These are phyloP conservation scores for Crassisporium funariophilum DNA, from an alignment of 768 basidiomycete species.

Conservation along the genomic window DNA sequence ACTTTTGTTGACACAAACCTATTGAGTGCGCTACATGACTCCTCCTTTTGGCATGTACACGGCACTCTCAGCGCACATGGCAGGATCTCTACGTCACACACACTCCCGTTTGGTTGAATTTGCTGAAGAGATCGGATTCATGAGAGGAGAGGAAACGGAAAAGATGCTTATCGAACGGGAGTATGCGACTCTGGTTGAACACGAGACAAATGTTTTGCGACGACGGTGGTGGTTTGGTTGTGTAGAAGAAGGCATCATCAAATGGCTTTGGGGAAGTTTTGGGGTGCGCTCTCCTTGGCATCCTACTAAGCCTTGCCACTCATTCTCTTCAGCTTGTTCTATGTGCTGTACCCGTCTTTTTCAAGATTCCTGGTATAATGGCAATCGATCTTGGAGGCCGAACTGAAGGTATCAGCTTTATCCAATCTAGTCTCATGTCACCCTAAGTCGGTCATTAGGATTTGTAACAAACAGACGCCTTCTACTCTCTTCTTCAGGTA, in stretches of 20 bases:
- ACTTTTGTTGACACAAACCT: no score
- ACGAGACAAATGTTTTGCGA: constrained; percentile 78
- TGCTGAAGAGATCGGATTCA: constrained; percentile 86
- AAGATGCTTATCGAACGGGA: constrained; percentile 89
- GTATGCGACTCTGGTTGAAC: constrained; percentile 81
- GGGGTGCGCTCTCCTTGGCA: constrained; percentile 55
- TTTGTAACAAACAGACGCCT: constrained; percentile 96
- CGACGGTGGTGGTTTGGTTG: constrained; percentile 90
- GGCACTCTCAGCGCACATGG: constrained; percentile 82
- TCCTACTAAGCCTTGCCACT: not conserved
- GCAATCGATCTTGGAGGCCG: constrained; percentile 77
- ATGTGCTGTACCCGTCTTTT: constrained; percentile 94
- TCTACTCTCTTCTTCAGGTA: constrained; percentile 82
- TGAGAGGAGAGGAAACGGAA: constrained; percentile 87
- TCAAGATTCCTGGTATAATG: constrained; percentile 74
- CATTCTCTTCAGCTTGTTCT: constrained; percentile 60
- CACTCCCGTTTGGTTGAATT: constrained; percentile 92
- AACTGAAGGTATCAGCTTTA: constrained; percentile 72
- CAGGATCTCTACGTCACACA: constrained; percentile 87
- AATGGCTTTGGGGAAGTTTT: constrained; percentile 96
- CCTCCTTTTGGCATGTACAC: constrained; percentile 93
- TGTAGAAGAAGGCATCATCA: constrained; percentile 93
- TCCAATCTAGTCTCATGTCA: not conserved
- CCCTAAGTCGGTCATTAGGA: constrained; percentile 45
- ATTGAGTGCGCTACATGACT: constrained; percentile 79